Conservation (phyloP, 371 early-diverging fungal species). For the Mucor racemosus region DNA sequence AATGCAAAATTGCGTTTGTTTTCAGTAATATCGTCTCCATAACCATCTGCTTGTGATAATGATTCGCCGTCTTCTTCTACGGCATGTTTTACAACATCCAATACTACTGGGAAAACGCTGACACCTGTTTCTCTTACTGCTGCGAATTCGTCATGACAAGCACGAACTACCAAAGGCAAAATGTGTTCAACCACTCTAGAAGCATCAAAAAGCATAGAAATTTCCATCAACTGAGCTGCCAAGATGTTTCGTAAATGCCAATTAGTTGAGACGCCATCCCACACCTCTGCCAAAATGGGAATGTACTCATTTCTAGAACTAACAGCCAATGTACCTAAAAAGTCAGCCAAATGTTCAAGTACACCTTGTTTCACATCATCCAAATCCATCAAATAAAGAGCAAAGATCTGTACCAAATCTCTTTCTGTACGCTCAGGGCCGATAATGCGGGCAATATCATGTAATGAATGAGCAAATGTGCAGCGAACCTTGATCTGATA, state of each 20-base stretch:
- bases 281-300: conserved; percentile 57
- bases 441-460: conserved; percentile 62
- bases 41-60: conserved; percentile 38
- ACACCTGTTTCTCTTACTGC: conserved; percentile 63
- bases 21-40: conserved; percentile 37
- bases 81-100: conserved; percentile 52
- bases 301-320: conserved; percentile 58
- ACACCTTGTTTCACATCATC: conserved; percentile 69
- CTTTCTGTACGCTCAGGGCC: conserved; percentile 65
- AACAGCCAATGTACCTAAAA: conserved; percentile 57
- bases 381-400: conserved; percentile 61
- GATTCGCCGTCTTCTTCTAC: conserved; percentile 54
- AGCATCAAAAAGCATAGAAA: conserved; percentile 58
- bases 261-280: conserved; percentile 63
- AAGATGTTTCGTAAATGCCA: conserved; percentile 64
- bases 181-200: conserved; percentile 56
- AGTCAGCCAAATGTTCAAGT: conserved; percentile 62
- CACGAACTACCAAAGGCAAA: conserved; percentile 58
- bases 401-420: conserved; percentile 63
- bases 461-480: conserved; percentile 64
- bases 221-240: conserved; percentile 55
- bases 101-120: conserved; percentile 52
- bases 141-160: conserved; percentile 62
- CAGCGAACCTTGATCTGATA: conserved; percentile 64
- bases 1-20: conserved; percentile 45